Conservation (phyloP, 768 basidiomycete genomes). For the Mycena haematopus region DNA sequence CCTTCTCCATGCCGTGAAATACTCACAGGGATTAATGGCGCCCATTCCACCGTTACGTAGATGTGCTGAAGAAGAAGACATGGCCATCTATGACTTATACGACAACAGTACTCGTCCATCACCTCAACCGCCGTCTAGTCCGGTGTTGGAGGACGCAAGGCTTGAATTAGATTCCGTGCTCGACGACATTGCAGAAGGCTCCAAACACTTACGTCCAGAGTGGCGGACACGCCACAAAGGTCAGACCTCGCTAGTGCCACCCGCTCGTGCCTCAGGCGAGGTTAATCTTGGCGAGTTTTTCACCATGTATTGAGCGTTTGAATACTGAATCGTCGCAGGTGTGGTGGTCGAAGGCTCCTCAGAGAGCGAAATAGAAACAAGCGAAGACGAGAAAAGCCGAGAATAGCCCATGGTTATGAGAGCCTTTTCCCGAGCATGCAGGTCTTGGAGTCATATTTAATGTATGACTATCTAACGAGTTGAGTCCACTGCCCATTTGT, state of each 20-base stretch:
- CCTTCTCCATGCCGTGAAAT: neutral
- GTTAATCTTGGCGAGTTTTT: neutral
- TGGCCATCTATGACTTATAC: slow-evolving; percentile 39
- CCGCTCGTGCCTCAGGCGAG: neutral
- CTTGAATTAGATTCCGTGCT: slow-evolving; percentile 23
- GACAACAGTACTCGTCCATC: slow-evolving; percentile 30
- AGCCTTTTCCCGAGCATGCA: neutral
- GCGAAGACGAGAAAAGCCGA: slow-evolving; percentile 22
- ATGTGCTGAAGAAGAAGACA: slow-evolving; percentile 38
- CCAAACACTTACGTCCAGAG: slow-evolving; percentile 5
- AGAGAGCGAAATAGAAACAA: slow-evolving; percentile 24
- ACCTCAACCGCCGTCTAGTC: slow-evolving; percentile 31
- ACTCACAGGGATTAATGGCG: slow-evolving; percentile 7
- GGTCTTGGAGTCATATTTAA: slow-evolving; percentile 17
- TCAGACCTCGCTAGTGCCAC: neutral
- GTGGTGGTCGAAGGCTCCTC: slow-evolving; percentile 16
- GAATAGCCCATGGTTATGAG: slow-evolving; percentile 13
- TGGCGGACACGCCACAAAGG: slow-evolving; percentile 6
- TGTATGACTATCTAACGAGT: slow-evolving; percentile 8
- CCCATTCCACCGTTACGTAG: slow-evolving; percentile 1
- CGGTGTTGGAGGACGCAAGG: slow-evolving; percentile 1
- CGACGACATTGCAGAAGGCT: slow-evolving; percentile 5
- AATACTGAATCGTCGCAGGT: neutral
- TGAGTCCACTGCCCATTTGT: neutral
- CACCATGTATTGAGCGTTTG: neutral